Base-by-base conservation (phyloP, 805 yeast genomes). In the Nakazawaea holstii region DNA sequence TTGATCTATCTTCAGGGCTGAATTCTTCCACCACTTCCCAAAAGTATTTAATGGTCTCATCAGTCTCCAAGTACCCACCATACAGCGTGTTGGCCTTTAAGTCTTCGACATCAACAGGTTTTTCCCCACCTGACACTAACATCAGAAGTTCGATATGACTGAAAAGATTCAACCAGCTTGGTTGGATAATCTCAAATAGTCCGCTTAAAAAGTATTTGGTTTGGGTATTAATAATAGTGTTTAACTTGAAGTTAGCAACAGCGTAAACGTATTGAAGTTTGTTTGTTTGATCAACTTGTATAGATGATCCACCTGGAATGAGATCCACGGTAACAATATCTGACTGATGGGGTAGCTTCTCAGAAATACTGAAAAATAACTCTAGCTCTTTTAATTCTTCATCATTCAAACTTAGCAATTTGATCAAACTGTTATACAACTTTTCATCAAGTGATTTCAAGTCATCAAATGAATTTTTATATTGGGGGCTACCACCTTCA, bases 91-190 rank as follows among this genome's bases (percentile, higher is more conserved):
- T 74, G 1, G 54, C 51, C 49, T 72, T 72, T 65, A 95, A 74
- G 57, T 94, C 97, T 1, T 73, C 69, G 4, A 91, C 61, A 59
- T 89, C 80, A 8, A 94, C 75, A 46, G 81, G 85, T 41, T 74
- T 73, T 43, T 77, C 76, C 8, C 87, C 91, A 4, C 95, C 96
- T 14, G 94, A 80, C 2, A 89, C 80, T n/a, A 92, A 69, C 72
- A 81, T 79, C 60, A 90, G 96, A 13, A 94, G 64, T 58, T 94
- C 98, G 33, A 68, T 68, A 0, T 96, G 83, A 57, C 87, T 88
- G 67, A 92, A 94, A 84, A 92, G 80, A 24, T 77, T 76, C 40
- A 92, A 68, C 96, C 97, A 89, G 35, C 73, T 73, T 1, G 83
- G 79, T 9, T 82, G 72, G 27, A 94, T 80, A 15, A 92, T 69